Evolutionary conservation across 768 basidiomycete genomes (phyloP).

Genomic region (Gelatoporia subvermispora): DNA sequence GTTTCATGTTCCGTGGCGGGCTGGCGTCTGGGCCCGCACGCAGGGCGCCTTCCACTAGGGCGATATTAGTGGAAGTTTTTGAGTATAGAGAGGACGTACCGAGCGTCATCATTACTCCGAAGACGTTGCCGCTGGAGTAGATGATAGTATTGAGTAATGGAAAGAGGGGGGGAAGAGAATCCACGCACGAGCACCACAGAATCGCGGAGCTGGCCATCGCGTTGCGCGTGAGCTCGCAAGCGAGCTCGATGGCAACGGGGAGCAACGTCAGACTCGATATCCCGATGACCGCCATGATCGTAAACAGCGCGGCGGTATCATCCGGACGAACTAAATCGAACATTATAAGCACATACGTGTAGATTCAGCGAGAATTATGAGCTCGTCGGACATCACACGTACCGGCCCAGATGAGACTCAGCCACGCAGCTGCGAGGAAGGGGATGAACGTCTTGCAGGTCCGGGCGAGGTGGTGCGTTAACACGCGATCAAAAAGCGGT

Average conservation of each 20-base stretch:
- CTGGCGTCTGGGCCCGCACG: slow-evolving; percentile 53
- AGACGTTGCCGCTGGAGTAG: slow-evolving; percentile 59
- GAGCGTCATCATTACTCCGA: slow-evolving; percentile 55
- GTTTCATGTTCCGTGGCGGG: slow-evolving; percentile 73
- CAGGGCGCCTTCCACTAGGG: slow-evolving; percentile 56
- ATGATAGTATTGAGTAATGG: slow-evolving; percentile 1
- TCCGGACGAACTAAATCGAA: slow-evolving; percentile 56
- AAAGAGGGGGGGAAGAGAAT: too few relatives aligned
- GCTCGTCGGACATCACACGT: slow-evolving; percentile 15
- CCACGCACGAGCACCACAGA: slow-evolving; percentile 67
- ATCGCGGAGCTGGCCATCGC: slow-evolving; percentile 73
- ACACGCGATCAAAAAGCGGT: slow-evolving; percentile 78
- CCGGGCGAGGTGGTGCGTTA: slow-evolving; percentile 65
- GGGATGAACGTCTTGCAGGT: slow-evolving; percentile 60
- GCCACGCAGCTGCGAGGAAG: slow-evolving; percentile 56
- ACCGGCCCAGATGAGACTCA: slow-evolving; percentile 82
- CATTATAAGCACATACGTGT: too few relatives aligned
- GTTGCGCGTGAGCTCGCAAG: slow-evolving; percentile 75
- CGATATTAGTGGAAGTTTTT: too few relatives aligned
- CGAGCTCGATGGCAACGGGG: slow-evolving; percentile 73
- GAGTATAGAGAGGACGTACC: slow-evolving; percentile 40
- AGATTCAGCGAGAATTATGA: too few relatives aligned
- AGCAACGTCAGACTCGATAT: slow-evolving; percentile 62
- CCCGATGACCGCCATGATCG: slow-evolving; percentile 66
- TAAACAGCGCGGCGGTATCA: slow-evolving; percentile 56